phyloP scores from a whole-genome alignment of 2,329 filamentous ascomycete genomes.

The Alternaria longipes region DNA sequence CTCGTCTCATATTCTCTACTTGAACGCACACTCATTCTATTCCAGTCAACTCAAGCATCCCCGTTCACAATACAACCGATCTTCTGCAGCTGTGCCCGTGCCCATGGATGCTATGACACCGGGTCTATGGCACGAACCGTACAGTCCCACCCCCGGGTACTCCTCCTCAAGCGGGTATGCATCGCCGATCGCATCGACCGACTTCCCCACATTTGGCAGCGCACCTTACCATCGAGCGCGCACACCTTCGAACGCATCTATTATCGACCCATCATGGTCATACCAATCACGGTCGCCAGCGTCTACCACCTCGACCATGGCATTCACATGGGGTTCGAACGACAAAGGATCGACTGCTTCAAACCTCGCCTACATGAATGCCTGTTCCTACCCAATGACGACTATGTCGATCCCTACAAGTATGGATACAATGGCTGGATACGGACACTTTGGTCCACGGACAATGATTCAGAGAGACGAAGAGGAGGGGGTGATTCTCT shows the following conservation, averaged over 20 bases:
- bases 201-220: constrained; percentile 42
- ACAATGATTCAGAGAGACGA: constrained; percentile 49
- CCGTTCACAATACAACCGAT: constrained; percentile 16
- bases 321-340: constrained; percentile 41
- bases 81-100: constrained; percentile 28
- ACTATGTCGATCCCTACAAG: constrained; percentile 30
- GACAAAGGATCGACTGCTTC: constrained; percentile 42
- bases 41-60: constrained; percentile 33
- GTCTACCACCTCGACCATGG: constrained; percentile 46
- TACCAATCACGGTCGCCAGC: constrained; percentile 47
- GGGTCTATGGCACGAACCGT: constrained; percentile 39
- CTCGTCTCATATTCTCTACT: background rate
- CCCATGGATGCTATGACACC: constrained; percentile 29
- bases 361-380: constrained; percentile 33
- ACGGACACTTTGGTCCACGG: constrained; percentile 41
- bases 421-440: constrained; percentile 36
- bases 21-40: constrained; percentile 2
- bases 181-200: constrained; percentile 39
- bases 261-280: constrained; percentile 42
- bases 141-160: constrained; percentile 41
- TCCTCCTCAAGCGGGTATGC: constrained; percentile 48
- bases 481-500: constrained; percentile 47
- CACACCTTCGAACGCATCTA: constrained; percentile 50
- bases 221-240: constrained; percentile 47
- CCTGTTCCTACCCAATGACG: constrained; percentile 37